These are phyloP conservation scores for Rhamnella rubrinervis DNA, from an alignment of 331 rosid genomes.

Conservation along the genomic window DNA sequence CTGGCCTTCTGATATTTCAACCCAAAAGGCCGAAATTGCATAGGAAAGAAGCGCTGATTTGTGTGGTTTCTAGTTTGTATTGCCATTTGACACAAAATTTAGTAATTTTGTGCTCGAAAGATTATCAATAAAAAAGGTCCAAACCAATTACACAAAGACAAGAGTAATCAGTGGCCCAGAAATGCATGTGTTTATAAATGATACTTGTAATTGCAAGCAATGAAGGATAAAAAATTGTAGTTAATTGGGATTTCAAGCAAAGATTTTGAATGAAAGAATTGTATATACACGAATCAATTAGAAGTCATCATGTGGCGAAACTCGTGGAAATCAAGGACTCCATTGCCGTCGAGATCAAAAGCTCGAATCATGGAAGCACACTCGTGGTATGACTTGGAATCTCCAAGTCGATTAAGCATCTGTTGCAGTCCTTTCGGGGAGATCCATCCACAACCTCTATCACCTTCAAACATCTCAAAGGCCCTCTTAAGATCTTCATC, in stretches of 20 bases:
- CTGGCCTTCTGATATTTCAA: constrained; percentile 58
- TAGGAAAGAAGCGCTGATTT: not conserved
- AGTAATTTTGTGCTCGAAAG: no score
- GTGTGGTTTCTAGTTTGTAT: not conserved
- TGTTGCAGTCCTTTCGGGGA: constrained; percentile 44
- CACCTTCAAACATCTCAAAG: constrained; percentile 52
- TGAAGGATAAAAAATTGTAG: no score
- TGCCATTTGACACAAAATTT: no score
- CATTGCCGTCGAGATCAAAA: constrained; percentile 56
- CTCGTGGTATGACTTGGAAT: constrained; percentile 36
- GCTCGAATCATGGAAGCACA: constrained; percentile 50
- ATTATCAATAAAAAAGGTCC: no score
- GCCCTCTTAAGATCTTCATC: constrained; percentile 34
- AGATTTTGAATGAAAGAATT: not conserved
- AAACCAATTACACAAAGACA: no score
- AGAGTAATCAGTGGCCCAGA: no score
- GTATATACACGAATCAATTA: constrained; percentile 18
- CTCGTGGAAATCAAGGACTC: constrained; percentile 49
- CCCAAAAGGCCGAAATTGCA: constrained; percentile 14
- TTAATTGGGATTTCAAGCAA: no score
- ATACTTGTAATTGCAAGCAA: no score
- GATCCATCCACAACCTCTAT: constrained; percentile 42
- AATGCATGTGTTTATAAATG: no score
- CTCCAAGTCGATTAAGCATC: constrained; percentile 46
- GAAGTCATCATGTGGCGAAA: constrained; percentile 47